Evolutionary conservation across 352 stramenopile species (phyloP), one percentile per base, ranked within the genome.

Genomic region (Blastocystis hominis): DNA sequence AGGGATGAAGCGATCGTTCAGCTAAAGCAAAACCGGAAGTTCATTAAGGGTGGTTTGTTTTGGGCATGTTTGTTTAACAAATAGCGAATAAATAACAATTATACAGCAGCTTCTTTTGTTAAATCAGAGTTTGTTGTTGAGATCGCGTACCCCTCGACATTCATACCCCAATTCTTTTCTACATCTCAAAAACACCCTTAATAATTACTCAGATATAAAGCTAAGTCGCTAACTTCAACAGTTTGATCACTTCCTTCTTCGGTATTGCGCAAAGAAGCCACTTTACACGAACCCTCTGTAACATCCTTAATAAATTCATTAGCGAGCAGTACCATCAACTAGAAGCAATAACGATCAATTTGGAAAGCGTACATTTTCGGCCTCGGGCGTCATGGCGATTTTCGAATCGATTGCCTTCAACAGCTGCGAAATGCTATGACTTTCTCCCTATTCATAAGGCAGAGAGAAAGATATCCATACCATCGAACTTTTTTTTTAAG

Each of bases 81-180:
- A 59, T 20, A 59, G 17, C 2, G 15, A 13, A 80, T 17, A 61
- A 64, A 62, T 44, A 42, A 4, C 7, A 15, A 64, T 50, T 62
- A 62, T 62, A 80, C 13, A 62, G 40, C 50, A 80, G 17, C 53
- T 54, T 50, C 30, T 62, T 80, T 30, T 55, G 40, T 56, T 17
- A 56, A 3, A 55, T 54, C 70, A 13, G 70, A 80, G 42, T 80
- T 80, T 15, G 53, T 80, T 38, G 70, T 80, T 20, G 46, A n/a
- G 30, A 80, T 80, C 36, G 70, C 62, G 54, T 80, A 80, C 24
- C 70, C 70, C n/a, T 80, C 70, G 24, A 80, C 53, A 62, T 80
- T 46, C 62, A 80, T 80, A 64, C 63, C 70, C 70, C 70, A 80
- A 38, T 80, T 80, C 70, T 80, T 80, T 64, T 80, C 70, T 80